Base-by-base conservation (phyloP, 768 basidiomycete genomes). In the Lentinula detonsa region DNA sequence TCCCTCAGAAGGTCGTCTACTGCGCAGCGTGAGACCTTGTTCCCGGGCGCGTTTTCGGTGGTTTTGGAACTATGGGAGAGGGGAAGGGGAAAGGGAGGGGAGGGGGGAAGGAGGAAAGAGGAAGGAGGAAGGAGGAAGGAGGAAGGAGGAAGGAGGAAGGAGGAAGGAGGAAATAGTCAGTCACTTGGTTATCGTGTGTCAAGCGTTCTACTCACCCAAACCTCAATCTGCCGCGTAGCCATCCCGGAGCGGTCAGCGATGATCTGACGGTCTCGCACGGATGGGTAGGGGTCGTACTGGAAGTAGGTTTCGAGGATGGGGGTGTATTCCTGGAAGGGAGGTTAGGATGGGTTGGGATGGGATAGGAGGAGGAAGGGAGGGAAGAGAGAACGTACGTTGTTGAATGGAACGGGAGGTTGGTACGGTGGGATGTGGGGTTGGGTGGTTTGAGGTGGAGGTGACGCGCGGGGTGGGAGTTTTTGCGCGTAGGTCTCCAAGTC, bases 121-220 rank as follows among this genome's bases (percentile, higher is more conserved):
- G 6, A 33, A 1, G 1, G 21, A 52, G 31, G 23, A 8, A 21
- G 2, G 31, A 21, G 35, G 18, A 21, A 2, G 43, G 16, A 34
- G 1, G 6, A 33, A 1, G 1, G 21, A 52, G 31, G 23, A 8
- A 10, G 2, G 31, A 21, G 35, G 18, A 21, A 2, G 43, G 16
- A 34, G 1, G 6, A 33, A 1, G 1, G 21, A 52, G 31, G 23
- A 8, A 21, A 43, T n/a, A 53, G 21, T 21, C 21, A 21, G 21
- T n/a, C n/a, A n/a, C n/a, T n/a, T n/a, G n/a, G n/a, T n/a, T n/a
- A n/a, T n/a, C n/a, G n/a, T n/a, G n/a, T n/a, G n/a, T n/a, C n/a
- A n/a, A n/a, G n/a, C n/a, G n/a, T n/a, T n/a, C n/a, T n/a, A n/a
- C 21, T 1, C 62, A 83, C 82, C 84, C 84, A 85, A 55, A 83